Percentiles rank a stretch among this genome's conserved stretches.
Evolutionary conservation across 1,284 basidiomycete species (phyloP).

Genomic region (Leccinum fuscescens): DNA sequence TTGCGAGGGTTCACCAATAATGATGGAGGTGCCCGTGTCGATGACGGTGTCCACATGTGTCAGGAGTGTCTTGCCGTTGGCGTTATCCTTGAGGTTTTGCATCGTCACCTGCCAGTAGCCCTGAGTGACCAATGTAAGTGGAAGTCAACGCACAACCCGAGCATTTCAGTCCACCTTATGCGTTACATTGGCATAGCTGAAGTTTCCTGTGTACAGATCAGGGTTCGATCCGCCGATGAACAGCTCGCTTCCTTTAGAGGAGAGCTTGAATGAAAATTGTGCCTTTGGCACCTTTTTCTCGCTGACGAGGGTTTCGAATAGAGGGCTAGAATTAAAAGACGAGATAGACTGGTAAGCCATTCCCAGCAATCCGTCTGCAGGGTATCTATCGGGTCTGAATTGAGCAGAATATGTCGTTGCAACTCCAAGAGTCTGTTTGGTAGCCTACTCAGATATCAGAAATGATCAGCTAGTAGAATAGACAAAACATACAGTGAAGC

Average conservation of each 20-base stretch:
- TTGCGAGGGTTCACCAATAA: conserved; percentile 31
- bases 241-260: conserved; percentile 29
- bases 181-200: conserved; percentile 30
- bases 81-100: conserved; percentile 32
- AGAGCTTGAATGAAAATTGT: conserved; percentile 42
- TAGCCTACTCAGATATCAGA: conserved; percentile 15
- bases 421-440: conserved; percentile 31
- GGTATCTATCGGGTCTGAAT: conserved; percentile 17
- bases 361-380: conserved; percentile 35
- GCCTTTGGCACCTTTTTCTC: conserved; percentile 20
- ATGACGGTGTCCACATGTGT: conserved; percentile 35
- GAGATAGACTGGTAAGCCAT: conserved; percentile 31
- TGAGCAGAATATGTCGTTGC: conserved; percentile 26
- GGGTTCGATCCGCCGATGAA: conserved; percentile 37
- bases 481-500: conserved; percentile 1
- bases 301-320: conserved; percentile 25
- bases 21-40: conserved; percentile 49
- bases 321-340: conserved; percentile 13
- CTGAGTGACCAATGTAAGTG: conserved; percentile 24
- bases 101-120: conserved; percentile 44
- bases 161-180: conserved; percentile 19
- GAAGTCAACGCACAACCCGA: not conserved
- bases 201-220: conserved; percentile 13
- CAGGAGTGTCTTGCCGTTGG: conserved; percentile 11
- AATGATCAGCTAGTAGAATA: not conserved